Evolutionary conservation across 768 basidiomycete genomes (phyloP).

Genomic region (Lentinula boryana): DNA sequence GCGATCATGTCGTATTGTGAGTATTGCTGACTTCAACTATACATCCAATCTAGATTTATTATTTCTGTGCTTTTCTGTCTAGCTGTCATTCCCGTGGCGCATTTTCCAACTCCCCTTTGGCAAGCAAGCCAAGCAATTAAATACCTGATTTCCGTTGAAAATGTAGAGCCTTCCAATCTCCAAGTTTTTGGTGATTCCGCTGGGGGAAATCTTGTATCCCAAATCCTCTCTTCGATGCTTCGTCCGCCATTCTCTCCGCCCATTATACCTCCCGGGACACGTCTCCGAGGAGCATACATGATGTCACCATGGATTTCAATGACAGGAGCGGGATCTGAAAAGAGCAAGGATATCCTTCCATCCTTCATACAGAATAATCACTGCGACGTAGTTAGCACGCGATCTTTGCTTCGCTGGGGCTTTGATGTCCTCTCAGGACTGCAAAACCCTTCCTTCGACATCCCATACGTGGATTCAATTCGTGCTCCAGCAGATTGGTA

Average conservation of each 20-base stretch:
- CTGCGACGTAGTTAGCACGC: conserved; percentile 18
- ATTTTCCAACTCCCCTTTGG: conserved; percentile 14
- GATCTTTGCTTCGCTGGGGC: conserved; percentile 12
- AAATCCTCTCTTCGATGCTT: conserved; percentile 15
- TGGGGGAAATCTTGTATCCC: conserved; percentile 14
- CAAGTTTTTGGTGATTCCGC: conserved; percentile 15
- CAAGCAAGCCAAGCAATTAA: conserved; percentile 12
- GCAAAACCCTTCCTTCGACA: conserved; percentile 15
- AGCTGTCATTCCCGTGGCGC: conserved; percentile 12
- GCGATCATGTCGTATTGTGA: conserved; percentile 9
- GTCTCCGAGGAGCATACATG: conserved; percentile 25
- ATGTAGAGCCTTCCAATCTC: conserved; percentile 13
- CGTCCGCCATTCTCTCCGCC: conserved; percentile 12
- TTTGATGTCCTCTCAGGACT: conserved; percentile 18
- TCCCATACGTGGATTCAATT: conserved; percentile 24
- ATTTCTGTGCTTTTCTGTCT: neutral
- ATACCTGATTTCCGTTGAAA: conserved; percentile 12
- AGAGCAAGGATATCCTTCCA: neutral
- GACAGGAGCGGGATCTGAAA: conserved; percentile 9
- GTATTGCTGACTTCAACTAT: neutral
- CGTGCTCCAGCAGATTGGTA: conserved; percentile 29
- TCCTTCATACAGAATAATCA: conserved; percentile 20
- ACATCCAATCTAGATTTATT: neutral
- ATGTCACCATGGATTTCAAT: conserved; percentile 26
- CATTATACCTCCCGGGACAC: conserved; percentile 14